Evolutionary conservation across 2,329 filamentous ascomycete species (phyloP).

Genomic region (Trichophyton mentagrophytes): DNA sequence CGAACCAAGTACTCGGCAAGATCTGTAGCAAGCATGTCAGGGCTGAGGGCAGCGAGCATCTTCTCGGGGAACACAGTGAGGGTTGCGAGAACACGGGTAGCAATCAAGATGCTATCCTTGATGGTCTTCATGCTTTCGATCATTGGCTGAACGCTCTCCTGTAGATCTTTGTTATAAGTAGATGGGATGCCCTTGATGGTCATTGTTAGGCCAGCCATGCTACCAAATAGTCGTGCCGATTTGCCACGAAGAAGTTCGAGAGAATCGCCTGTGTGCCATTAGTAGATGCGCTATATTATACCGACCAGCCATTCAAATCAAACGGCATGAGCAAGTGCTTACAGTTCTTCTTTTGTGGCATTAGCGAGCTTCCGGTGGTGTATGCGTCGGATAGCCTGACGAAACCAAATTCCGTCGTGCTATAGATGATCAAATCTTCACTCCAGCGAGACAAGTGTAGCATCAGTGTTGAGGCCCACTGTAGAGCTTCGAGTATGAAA

Average conservation of each 20-base stretch:
- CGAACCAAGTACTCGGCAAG: constrained; percentile 37
- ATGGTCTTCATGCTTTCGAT: constrained; percentile 74
- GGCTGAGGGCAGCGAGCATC: constrained; percentile 67
- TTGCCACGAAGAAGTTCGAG: constrained; percentile 68
- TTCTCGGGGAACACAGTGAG: constrained; percentile 56
- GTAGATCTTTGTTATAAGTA: constrained; percentile 86
- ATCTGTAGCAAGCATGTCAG: constrained; percentile 63
- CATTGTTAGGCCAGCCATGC: constrained; percentile 69
- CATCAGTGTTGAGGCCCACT: constrained; percentile 69
- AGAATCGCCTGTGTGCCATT: constrained; percentile 39
- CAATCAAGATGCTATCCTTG: constrained; percentile 66
- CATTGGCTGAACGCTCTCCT: constrained; percentile 76
- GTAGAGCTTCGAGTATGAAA: constrained; percentile 69
- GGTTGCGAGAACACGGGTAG: constrained; percentile 65
- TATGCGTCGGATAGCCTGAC: constrained; percentile 67
- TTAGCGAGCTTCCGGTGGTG: constrained; percentile 60
- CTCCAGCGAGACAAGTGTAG: constrained; percentile 67
- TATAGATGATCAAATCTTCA: constrained; percentile 79
- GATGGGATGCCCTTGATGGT: constrained; percentile 62
- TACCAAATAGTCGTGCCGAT: constrained; percentile 61
- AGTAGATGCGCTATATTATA: neutral
- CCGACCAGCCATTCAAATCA: neutral
- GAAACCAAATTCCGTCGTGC: constrained; percentile 62
- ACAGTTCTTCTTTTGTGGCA: constrained; percentile 75
- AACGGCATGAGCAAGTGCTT: constrained; percentile 8